phyloP scores from a whole-genome alignment of 2,329 filamentous ascomycete species.

The Aspergillus thermomutatus region DNA sequence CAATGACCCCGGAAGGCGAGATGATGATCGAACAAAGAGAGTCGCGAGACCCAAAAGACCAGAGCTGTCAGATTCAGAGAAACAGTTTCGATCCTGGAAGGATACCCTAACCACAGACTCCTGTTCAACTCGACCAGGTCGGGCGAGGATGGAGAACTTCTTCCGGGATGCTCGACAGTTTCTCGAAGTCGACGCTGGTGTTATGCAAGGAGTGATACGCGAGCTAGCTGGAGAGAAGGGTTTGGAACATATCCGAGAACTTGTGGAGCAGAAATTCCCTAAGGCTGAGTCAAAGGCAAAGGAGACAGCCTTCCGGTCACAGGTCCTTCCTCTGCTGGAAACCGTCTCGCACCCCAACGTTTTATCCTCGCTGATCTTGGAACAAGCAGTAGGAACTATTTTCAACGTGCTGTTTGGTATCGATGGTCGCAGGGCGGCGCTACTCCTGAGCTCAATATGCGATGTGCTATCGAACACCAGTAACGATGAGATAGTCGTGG shows the following conservation, averaged over 20 bases:
- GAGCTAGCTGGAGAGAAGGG: slow-evolving; percentile 28
- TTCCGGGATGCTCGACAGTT: slow-evolving; percentile 25
- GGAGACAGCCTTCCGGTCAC: slow-evolving; percentile 15
- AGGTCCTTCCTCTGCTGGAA: slow-evolving; percentile 41
- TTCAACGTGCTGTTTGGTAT: slow-evolving; percentile 45
- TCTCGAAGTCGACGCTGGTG: slow-evolving; percentile 18
- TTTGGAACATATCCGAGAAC: slow-evolving; percentile 25
- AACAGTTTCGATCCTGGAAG: slow-evolving; percentile 7
- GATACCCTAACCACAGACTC: background rate
- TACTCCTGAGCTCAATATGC: slow-evolving; percentile 32
- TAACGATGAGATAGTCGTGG: background rate
- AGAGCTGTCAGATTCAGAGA: background rate
- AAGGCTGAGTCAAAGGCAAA: slow-evolving; percentile 12
- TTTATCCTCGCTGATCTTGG: slow-evolving; percentile 40
- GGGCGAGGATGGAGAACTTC: slow-evolving; percentile 8
- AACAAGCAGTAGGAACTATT: slow-evolving; percentile 41
- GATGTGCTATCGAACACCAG: slow-evolving; percentile 13
- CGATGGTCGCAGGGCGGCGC: slow-evolving; percentile 35
- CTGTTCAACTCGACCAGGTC: slow-evolving; percentile 3
- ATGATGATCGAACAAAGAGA: background rate
- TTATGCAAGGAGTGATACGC: slow-evolving; percentile 27
- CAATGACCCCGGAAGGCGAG: background rate
- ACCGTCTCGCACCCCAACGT: slow-evolving; percentile 42
- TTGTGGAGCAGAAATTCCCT: slow-evolving; percentile 19
- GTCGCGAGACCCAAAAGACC: background rate